Evolutionary conservation across 2,329 filamentous ascomycete genomes (phyloP).

Genomic region (Neocatenulostroma microsporum): DNA sequence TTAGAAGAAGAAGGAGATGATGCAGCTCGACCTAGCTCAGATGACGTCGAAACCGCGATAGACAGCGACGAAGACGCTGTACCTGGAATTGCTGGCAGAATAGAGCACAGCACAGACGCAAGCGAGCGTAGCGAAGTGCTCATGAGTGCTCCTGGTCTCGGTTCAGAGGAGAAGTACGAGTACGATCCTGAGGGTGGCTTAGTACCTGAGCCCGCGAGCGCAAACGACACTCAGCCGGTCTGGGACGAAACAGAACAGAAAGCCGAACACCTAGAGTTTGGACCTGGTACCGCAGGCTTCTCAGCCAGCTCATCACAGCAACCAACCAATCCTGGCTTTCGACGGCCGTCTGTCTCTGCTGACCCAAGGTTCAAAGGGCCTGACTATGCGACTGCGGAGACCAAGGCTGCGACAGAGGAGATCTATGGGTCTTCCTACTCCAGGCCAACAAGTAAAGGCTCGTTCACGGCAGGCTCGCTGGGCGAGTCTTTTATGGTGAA

Average conservation of each 20-base stretch:
- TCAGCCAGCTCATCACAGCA: slow-evolving; percentile 22
- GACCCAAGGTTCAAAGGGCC: slow-evolving; percentile 24
- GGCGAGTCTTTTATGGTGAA: slow-evolving; percentile 30
- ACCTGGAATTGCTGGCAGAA: slow-evolving; percentile 4
- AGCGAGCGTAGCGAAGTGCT: slow-evolving; percentile 7
- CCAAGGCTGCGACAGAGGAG: slow-evolving; percentile 9
- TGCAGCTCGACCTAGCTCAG: background rate
- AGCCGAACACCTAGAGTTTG: slow-evolving; percentile 19
- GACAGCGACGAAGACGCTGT: slow-evolving; percentile 13
- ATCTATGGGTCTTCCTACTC: slow-evolving; percentile 11
- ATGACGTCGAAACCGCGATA: slow-evolving; percentile 5
- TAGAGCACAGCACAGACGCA: background rate
- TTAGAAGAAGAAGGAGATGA: slow-evolving; percentile 17
- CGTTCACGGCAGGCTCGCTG: slow-evolving; percentile 24
- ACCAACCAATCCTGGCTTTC: slow-evolving; percentile 28
- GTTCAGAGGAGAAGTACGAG: slow-evolving; percentile 1
- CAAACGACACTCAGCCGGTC: background rate
- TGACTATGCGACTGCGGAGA: slow-evolving; percentile 11
- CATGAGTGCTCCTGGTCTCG: slow-evolving; percentile 3
- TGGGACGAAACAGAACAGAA: slow-evolving; percentile 10
- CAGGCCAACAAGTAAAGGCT: slow-evolving; percentile 15
- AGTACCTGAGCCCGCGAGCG: slow-evolving; percentile 7
- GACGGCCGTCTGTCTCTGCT: slow-evolving; percentile 23
- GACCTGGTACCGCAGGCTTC: slow-evolving; percentile 8
- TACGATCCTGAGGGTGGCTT: slow-evolving; percentile 17